phyloP scores from a whole-genome alignment of 2,329 filamentous ascomycete species.

The Alternaria hordeiaustralica region DNA sequence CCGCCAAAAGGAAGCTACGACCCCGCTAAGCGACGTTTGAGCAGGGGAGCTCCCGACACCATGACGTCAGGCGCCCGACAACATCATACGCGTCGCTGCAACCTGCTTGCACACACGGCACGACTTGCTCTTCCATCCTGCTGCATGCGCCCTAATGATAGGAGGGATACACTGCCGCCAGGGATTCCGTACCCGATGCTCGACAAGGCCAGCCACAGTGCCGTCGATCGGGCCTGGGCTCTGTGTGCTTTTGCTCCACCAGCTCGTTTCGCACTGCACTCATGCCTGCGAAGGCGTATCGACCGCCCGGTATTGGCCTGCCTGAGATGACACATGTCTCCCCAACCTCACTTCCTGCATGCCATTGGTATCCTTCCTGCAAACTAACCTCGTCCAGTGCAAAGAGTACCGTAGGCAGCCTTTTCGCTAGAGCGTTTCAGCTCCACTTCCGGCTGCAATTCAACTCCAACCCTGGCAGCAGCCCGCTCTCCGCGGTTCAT shows the following conservation, averaged over 20 bases:
- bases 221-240: constrained; percentile 40
- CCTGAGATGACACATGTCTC: neutral
- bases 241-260: constrained; percentile 15
- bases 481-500: constrained; percentile 29
- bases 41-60: constrained; percentile 8
- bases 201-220: constrained; percentile 28
- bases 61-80: constrained; percentile 10
- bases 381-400: neutral
- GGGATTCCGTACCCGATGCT: constrained; percentile 26
- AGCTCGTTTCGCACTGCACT: neutral
- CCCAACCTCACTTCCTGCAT: neutral
- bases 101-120: constrained; percentile 18
- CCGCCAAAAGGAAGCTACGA: constrained; percentile 13
- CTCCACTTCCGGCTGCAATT: constrained; percentile 21
- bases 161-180: constrained; percentile 22
- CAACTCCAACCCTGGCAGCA: constrained; percentile 29
- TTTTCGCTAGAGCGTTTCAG: constrained; percentile 13
- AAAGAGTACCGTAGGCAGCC: neutral
- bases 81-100: constrained; percentile 9
- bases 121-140: constrained; percentile 30
- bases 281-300: neutral
- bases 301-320: neutral
- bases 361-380: neutral
- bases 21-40: constrained; percentile 21
- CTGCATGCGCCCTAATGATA: constrained; percentile 26